A percentile compares a stretch with the other conserved stretches of the same genome.
phyloP scores from a whole-genome alignment of 441 rosid species.

The Erodium texanum region DNA sequence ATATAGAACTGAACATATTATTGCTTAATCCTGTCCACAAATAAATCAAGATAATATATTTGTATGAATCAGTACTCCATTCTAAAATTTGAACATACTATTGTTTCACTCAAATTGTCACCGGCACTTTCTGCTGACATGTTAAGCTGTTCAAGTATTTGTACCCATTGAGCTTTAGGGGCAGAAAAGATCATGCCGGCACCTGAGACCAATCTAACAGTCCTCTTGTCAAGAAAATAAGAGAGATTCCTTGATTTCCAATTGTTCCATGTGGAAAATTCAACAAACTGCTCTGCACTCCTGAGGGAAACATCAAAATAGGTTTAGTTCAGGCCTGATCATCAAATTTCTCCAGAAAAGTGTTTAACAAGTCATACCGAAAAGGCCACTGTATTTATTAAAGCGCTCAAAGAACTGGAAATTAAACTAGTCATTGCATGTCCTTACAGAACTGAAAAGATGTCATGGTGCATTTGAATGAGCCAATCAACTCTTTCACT shows the following conservation, averaged over 20 bases:
- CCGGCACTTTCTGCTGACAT: slow-evolving; percentile 25
- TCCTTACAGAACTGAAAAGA: background rate
- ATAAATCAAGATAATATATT: background rate
- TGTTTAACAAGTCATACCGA: background rate
- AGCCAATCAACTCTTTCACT: background rate
- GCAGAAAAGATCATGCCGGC: slow-evolving; percentile 64
- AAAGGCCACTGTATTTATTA: background rate
- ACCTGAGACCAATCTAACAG: slow-evolving; percentile 65
- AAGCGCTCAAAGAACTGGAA: background rate
- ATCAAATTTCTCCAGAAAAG: slow-evolving; percentile 14
- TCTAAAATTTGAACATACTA: slow-evolving; percentile 36
- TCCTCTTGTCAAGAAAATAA: slow-evolving; percentile 61
- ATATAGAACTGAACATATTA: background rate
- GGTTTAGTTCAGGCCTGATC: slow-evolving; percentile 9
- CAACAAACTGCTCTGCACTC: slow-evolving; percentile 29
- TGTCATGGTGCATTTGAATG: background rate
- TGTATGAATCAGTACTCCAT: slow-evolving; percentile 3
- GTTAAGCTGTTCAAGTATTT: slow-evolving; percentile 38
- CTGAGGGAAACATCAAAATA: slow-evolving; percentile 30
- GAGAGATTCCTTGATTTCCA: slow-evolving; percentile 54
- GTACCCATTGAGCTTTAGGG: slow-evolving; percentile 50
- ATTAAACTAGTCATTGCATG: background rate
- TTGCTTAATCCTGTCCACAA: background rate
- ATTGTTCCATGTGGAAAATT: slow-evolving; percentile 36
- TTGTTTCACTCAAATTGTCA: slow-evolving; percentile 32